These are phyloP conservation scores for Pseudovirgaria hyperparasitica DNA, from an alignment of 2,329 filamentous ascomycete species.

Conservation along the genomic window DNA sequence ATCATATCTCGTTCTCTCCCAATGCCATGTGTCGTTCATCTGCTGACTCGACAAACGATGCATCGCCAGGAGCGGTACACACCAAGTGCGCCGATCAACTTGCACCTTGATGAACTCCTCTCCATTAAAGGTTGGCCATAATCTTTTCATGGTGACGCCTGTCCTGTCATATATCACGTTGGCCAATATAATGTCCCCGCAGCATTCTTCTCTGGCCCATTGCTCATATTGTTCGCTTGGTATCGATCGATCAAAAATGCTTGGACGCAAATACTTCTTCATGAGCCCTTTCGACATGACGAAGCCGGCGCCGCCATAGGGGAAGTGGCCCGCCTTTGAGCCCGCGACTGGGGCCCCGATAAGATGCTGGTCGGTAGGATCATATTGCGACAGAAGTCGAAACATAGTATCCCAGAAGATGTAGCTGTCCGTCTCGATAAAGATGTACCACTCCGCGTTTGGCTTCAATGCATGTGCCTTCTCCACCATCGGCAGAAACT, in stretches of 20 bases:
- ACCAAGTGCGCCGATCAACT: slow-evolving; percentile 29
- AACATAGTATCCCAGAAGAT: slow-evolving; percentile 29
- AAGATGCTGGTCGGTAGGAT: slow-evolving; percentile 24
- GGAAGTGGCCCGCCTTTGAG: slow-evolving; percentile 20
- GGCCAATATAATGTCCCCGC: slow-evolving; percentile 26
- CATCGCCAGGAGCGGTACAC: slow-evolving; percentile 27
- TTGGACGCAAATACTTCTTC: slow-evolving; percentile 28
- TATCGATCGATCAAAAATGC: slow-evolving; percentile 25
- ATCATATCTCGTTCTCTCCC: slow-evolving; percentile 26
- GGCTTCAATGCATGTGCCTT: slow-evolving; percentile 31
- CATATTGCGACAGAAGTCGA: slow-evolving; percentile 26
- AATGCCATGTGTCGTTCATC: slow-evolving; percentile 38
- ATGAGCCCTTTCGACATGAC: slow-evolving; percentile 40
- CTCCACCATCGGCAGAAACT: slow-evolving; percentile 44
- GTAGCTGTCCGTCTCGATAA: slow-evolving; percentile 26
- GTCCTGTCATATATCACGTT: slow-evolving; percentile 25
- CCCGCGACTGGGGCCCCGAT: slow-evolving; percentile 25
- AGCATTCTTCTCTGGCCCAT: slow-evolving; percentile 31
- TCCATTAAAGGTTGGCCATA: slow-evolving; percentile 25
- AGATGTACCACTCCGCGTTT: slow-evolving; percentile 25
- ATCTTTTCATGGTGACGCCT: slow-evolving; percentile 21
- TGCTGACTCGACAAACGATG: slow-evolving; percentile 29
- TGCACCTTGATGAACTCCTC: slow-evolving; percentile 37
- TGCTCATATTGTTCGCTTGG: slow-evolving; percentile 17
- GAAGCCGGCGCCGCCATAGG: slow-evolving; percentile 32